These are phyloP conservation scores for Linnemannia schmuckeri DNA, from an alignment of 192 early-diverging fungal genomes.

Conservation along the genomic window DNA sequence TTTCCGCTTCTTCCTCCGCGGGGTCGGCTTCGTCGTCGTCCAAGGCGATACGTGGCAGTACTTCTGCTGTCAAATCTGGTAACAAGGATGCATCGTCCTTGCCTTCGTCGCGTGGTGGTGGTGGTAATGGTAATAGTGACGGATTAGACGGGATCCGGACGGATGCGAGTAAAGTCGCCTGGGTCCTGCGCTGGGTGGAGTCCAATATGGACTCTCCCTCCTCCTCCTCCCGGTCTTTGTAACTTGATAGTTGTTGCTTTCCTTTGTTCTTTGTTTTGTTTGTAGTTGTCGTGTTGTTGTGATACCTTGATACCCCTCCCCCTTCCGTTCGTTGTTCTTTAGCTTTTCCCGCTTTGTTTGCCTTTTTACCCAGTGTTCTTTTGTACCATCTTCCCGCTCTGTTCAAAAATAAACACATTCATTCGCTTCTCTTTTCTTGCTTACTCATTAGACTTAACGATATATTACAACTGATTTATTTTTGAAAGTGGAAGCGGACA, in stretches of 20 bases:
- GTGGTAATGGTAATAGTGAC: not conserved
- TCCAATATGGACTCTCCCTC: constrained; percentile 16
- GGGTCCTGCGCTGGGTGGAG: constrained; percentile 42
- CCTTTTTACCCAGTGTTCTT: not conserved
- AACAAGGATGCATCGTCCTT: not conserved
- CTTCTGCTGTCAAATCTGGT: not conserved
- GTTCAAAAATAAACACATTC: not conserved
- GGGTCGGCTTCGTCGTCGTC: not conserved
- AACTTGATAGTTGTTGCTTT: not conserved
- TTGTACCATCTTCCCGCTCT: not conserved
- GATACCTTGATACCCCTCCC: not conserved
- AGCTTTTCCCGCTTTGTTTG: not conserved
- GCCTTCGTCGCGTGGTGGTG: not conserved
- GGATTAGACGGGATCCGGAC: constrained; percentile 17
- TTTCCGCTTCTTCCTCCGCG: not conserved
- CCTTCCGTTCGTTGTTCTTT: not conserved
- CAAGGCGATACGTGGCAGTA: not conserved
- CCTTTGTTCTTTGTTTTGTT: not conserved
- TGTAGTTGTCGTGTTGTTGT: not conserved
- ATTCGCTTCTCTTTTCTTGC: not conserved
- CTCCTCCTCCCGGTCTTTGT: not conserved
- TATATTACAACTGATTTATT: constrained; percentile 27
- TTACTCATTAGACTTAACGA: not conserved
- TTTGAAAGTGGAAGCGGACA: not conserved
- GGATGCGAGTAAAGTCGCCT: constrained; percentile 28